Conservation (phyloP, 495 filamentous ascomycete genomes). For the Trichoderma asperelloides region DNA sequence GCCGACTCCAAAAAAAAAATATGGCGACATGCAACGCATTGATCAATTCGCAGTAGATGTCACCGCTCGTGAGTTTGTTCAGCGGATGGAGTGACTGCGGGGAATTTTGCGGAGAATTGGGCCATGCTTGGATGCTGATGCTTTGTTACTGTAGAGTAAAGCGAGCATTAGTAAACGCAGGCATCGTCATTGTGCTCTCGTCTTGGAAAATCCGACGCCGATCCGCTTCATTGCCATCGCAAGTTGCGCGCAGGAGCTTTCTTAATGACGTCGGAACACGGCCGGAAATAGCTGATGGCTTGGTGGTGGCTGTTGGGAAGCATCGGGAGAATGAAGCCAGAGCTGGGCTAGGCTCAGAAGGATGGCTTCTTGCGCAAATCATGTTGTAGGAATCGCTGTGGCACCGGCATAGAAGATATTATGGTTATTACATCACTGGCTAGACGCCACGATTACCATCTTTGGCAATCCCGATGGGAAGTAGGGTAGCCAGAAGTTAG, state of each 20-base stretch:
- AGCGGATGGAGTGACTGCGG: not conserved
- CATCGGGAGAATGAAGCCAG: not conserved
- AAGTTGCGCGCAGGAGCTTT: not conserved
- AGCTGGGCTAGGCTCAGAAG: not conserved
- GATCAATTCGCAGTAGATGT: not conserved
- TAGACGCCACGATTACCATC: not conserved
- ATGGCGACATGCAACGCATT: not conserved
- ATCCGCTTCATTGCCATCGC: not conserved
- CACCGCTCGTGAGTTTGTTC: not conserved
- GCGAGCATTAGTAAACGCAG: not conserved
- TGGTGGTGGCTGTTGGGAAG: not conserved
- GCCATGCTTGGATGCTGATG: not conserved
- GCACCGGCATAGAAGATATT: not conserved
- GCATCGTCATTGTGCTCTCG: not conserved
- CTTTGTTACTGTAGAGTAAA: not conserved
- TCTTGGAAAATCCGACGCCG: not conserved
- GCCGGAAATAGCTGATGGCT: not conserved
- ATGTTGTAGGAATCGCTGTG: not conserved
- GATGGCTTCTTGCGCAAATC: not conserved
- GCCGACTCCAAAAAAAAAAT: not conserved
- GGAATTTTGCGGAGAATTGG: not conserved
- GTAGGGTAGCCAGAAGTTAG: not conserved
- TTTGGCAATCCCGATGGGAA: not conserved
- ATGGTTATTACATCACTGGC: not conserved
- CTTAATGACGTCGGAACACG: not conserved